Base-by-base conservation (phyloP, 2,329 filamentous ascomycete species). In the Atkinsonella hypoxylon region DNA sequence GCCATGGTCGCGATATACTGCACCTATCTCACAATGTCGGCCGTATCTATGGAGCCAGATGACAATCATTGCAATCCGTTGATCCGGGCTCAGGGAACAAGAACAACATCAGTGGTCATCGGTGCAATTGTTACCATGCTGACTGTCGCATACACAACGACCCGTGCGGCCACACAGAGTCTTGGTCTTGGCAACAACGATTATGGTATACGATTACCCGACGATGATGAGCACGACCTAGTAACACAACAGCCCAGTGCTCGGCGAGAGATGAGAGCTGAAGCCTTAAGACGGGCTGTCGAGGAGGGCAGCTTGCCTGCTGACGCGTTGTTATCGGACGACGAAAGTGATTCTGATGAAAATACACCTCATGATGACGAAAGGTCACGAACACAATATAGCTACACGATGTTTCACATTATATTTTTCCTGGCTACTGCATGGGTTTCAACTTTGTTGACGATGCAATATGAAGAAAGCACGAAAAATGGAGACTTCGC, bases 1-100 rank as follows among this genome's bases (percentile, higher is more conserved):
- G 91, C 93, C 55, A 96, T 97, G 80, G 93, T 98, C 43, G 89
- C 90, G 17, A 81, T 95, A 52, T 98, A 98, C 75, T 98, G 93
- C 79, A 97, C 93, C 42, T 98, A 98, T 64, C 80, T 98, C 50
- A 98, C 93, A 58, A 89, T 98, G 82, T 96, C 90, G 2, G 93
- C 93, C 26, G 93, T 98, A 1, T 95, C 89, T 50, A 97, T 98
- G 93, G 91, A 98, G 62, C 93, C 93, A 0, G 91, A 97, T 66
- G 72, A 96, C 72, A 85, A 87, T 59, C 79, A 87, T 57, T 98
- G 93, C 79, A 98, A 98, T 68, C 93, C 93, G 9, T 77, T 98
- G 32, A 76, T 96, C 54, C 82, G 80, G 49, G 90, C 89, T 8
- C 86, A 87, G 55, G 89, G 88, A 53, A 93, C 91, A 10, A 82